Percentiles rank a stretch among this genome's conserved stretches.
These are phyloP conservation scores for Trichoderma sp. DNA, from an alignment of 2,329 filamentous ascomycete genomes.

Conservation along the genomic window DNA sequence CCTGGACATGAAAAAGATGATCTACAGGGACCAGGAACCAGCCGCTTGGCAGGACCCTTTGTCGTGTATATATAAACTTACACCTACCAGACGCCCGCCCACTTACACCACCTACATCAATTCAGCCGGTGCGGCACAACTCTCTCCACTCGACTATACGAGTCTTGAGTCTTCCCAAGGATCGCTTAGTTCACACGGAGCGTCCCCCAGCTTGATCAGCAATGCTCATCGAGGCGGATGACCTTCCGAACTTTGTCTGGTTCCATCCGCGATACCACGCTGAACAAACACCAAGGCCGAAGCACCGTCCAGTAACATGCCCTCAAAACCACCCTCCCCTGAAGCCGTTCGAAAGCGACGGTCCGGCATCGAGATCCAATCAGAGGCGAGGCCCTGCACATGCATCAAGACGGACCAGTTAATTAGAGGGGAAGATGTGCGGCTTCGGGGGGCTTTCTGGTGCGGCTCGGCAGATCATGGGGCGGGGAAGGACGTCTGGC, in stretches of 20 bases:
- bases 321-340: not conserved
- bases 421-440: constrained; percentile 16
- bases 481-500: not conserved
- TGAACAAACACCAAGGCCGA: constrained; percentile 3
- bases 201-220: not conserved
- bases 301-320: constrained; percentile 3
- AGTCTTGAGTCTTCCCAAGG: not conserved
- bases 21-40: not conserved
- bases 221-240: constrained; percentile 3
- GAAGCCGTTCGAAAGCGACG: not conserved
- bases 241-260: constrained; percentile 16
- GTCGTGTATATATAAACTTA: constrained; percentile 10
- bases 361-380: constrained; percentile 14
- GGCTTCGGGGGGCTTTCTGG: not conserved
- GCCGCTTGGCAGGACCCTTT: not conserved
- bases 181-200: not conserved
- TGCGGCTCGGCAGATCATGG: constrained; percentile 7
- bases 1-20: not conserved
- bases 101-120: not conserved
- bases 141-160: constrained; percentile 1
- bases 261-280: constrained; percentile 10
- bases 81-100: not conserved
- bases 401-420: constrained; percentile 4
- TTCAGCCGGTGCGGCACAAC: not conserved
- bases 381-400: constrained; percentile 8